A percentile compares a stretch with the other conserved stretches of the same genome.
phyloP scores from a whole-genome alignment of 1,284 basidiomycete genomes.

The Afroboletus lepidellus region DNA sequence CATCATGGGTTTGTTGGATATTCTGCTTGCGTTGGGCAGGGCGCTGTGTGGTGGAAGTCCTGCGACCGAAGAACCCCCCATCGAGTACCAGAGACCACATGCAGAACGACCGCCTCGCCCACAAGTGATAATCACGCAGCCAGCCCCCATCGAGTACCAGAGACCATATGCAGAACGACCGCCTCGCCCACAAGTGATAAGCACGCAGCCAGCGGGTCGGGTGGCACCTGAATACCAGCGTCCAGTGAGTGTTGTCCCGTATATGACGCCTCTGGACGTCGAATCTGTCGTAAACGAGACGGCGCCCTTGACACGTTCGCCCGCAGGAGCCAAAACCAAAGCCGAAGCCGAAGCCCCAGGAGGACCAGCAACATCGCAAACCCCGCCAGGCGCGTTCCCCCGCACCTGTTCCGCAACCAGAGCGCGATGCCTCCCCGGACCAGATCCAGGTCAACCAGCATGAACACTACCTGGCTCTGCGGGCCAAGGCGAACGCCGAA shows the following conservation, averaged over 20 bases:
- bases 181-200: constrained; percentile 7
- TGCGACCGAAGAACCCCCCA: constrained; percentile 13
- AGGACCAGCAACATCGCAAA: constrained; percentile 1
- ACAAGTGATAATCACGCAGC: constrained; percentile 7
- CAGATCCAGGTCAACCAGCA: constrained; percentile 66
- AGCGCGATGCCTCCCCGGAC: constrained; percentile 36
- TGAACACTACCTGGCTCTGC: constrained; percentile 65
- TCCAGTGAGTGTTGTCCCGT: constrained; percentile 14
- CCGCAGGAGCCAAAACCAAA: constrained; percentile 17
- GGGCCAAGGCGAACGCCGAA: constrained; percentile 71
- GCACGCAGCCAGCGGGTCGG: constrained; percentile 6
- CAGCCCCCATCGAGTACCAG: constrained; percentile 5
- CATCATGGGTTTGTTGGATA: constrained; percentile 28
- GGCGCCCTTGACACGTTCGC: constrained; percentile 1
- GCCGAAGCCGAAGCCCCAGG: constrained; percentile 17
- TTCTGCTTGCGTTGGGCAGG: constrained; percentile 25
- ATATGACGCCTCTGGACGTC: neutral
- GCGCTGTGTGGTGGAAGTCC: constrained; percentile 25
- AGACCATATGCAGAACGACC: constrained; percentile 11
- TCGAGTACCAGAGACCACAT: constrained; percentile 8
- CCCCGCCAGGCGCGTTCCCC: constrained; percentile 17
- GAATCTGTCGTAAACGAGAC: constrained; percentile 6
- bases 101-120: constrained; percentile 12
- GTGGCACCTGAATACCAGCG: constrained; percentile 5
- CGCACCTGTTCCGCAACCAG: neutral